phyloP scores from a whole-genome alignment of 495 filamentous ascomycete genomes.

The Aspergillus olivimuriae region DNA sequence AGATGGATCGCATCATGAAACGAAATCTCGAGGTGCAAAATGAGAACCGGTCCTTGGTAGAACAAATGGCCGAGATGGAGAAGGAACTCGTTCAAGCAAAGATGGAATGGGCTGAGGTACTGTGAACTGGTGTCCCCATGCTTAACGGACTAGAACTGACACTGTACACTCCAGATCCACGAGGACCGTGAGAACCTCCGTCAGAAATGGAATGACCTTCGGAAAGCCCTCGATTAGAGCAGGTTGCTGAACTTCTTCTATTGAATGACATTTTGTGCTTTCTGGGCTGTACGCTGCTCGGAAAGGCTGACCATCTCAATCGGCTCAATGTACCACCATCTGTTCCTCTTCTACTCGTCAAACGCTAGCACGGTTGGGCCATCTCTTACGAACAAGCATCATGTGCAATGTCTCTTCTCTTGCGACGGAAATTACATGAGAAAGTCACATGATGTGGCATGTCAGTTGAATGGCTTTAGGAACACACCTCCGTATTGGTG shows the following conservation, averaged over 20 bases:
- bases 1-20: constrained; percentile 90
- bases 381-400: constrained; percentile 14
- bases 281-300: neutral
- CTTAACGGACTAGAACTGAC: constrained; percentile 8
- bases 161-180: constrained; percentile 19
- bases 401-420: no score
- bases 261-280: constrained; percentile 30
- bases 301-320: neutral
- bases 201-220: constrained; percentile 77
- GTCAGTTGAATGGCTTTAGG: neutral
- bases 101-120: constrained; percentile 91
- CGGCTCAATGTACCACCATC: neutral
- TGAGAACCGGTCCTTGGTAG: constrained; percentile 82
- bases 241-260: constrained; percentile 14
- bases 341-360: no score
- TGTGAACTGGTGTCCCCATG: neutral
- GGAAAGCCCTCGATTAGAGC: constrained; percentile 52
- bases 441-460: constrained; percentile 6
- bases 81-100: constrained; percentile 89
- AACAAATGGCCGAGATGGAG: constrained; percentile 90
- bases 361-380: constrained; percentile 10
- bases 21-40: constrained; percentile 92
- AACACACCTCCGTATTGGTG: no score
- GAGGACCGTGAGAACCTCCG: constrained; percentile 72
- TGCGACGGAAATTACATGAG: constrained; percentile 8